phyloP scores from a whole-genome alignment of 768 basidiomycete genomes.

The Tylopilus plumbeoviolaceoides region DNA sequence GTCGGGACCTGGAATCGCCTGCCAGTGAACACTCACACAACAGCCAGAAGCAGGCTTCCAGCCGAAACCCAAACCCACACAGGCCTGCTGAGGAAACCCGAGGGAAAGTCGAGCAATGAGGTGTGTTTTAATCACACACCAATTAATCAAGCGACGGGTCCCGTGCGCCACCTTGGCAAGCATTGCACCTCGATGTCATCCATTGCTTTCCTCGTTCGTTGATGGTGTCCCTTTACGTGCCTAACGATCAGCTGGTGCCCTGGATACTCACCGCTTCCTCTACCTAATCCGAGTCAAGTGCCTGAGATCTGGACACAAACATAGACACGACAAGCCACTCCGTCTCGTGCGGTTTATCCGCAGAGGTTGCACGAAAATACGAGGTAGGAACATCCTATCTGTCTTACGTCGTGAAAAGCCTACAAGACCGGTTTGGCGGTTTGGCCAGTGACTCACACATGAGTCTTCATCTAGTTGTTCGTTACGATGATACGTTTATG shows the following conservation, averaged over 20 bases:
- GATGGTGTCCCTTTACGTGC: background rate
- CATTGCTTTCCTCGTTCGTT: background rate
- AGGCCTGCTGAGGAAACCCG: background rate
- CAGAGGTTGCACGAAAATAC: background rate
- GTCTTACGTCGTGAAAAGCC: background rate
- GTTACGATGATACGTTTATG: no score
- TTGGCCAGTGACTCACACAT: no score
- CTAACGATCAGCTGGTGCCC: background rate
- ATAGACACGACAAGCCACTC: background rate
- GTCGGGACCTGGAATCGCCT: background rate
- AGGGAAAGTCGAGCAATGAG: background rate
- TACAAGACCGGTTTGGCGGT: background rate
- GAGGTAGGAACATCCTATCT: background rate
- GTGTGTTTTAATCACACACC: background rate
- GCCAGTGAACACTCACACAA: background rate
- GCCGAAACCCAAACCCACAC: background rate
- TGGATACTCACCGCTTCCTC: background rate
- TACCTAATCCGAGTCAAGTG: background rate
- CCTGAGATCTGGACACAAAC: background rate
- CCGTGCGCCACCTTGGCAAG: background rate
- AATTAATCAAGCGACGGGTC: background rate
- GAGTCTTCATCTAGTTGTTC: no score
- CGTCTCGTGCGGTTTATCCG: background rate
- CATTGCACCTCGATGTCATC: background rate
- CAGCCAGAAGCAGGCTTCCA: background rate